phyloP scores from a whole-genome alignment of 2,329 filamentous ascomycete genomes.

The Scleromitrula shiraiana region DNA sequence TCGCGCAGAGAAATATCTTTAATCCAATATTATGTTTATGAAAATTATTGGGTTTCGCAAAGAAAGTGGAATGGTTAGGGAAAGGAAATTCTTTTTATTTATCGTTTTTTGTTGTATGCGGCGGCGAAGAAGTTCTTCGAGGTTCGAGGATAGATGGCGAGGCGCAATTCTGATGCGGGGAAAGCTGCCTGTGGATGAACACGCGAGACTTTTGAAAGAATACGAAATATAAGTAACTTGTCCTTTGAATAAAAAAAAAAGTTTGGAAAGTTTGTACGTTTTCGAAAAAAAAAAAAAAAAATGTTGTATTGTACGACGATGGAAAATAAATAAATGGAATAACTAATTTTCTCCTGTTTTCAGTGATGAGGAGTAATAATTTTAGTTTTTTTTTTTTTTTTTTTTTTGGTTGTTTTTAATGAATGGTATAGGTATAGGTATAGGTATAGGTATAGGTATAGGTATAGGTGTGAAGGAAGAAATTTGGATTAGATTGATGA shows the following conservation, averaged over 20 bases:
- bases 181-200: constrained; percentile 8
- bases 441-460: no score
- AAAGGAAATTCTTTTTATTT: constrained; percentile 1
- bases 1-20: no score
- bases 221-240: no score
- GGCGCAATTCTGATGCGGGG: constrained; percentile 11
- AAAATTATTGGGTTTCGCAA: no score
- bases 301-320: background rate
- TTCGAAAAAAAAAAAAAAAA: background rate
- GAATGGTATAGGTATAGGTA: no score
- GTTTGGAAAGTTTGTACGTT: constrained; percentile 5
- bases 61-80: background rate
- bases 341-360: background rate
- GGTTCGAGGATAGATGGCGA: constrained; percentile 10
- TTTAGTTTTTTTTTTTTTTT: background rate
- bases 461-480: background rate
- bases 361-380: no score
- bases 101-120: no score
- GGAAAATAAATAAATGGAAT: constrained; percentile 1
- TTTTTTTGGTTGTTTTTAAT: background rate
- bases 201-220: constrained; percentile 9
- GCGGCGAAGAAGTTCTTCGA: constrained; percentile 1
- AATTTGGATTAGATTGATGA: background rate
- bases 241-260: background rate
- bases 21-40: no score